Evolutionary conservation across 257 asterid genomes (phyloP), one percentile per base, ranked within the genome.

Genomic region (Cordia subcordata): DNA sequence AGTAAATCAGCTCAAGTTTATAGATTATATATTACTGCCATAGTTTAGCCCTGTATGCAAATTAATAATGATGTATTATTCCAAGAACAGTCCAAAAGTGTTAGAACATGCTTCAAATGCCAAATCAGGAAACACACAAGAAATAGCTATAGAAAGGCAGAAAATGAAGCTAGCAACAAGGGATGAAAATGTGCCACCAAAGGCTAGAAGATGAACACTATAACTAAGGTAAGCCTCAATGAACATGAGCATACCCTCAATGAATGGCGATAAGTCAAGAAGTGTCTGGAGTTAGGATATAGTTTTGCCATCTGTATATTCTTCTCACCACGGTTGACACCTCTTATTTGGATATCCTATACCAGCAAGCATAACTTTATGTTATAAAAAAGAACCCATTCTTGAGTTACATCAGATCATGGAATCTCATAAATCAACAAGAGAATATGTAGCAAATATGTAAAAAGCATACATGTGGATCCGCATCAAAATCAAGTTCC

Each of bases 271-370:
- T 88, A 93, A 13, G 99, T 93, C 52, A 93, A 81, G 75, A 88
- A 92, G 72, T 92, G 99, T 83, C 79, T 83, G 53, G 99, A 92
- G 79, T 92, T 92, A 15, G 99, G 99, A 66, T 72, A 71, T 59
- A 66, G 74, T 58, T 72, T 68, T n/a, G 96, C 97, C 97, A 88
- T 89, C 60, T 83, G 85, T 73, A 93, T 86, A 75, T 63, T 83
- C 82, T 76, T 89, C 74, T 81, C 91, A 68, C 89, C 99, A 72
- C 99, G 82, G 58, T 89, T 93, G 80, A 82, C 99, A 0, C 97
- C 97, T 82, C 99, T 81, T 70, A 88, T 93, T 81, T 86, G 96
- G 65, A 93, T 88, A 77, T 93, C 99, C 97, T 88, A 70, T 53
- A 76, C 60, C 22, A 57, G 14, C 55, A 40, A 65, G 46, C 13